phyloP scores from a whole-genome alignment of 2,329 filamentous ascomycete species.

The Pezicula rhizophila region DNA sequence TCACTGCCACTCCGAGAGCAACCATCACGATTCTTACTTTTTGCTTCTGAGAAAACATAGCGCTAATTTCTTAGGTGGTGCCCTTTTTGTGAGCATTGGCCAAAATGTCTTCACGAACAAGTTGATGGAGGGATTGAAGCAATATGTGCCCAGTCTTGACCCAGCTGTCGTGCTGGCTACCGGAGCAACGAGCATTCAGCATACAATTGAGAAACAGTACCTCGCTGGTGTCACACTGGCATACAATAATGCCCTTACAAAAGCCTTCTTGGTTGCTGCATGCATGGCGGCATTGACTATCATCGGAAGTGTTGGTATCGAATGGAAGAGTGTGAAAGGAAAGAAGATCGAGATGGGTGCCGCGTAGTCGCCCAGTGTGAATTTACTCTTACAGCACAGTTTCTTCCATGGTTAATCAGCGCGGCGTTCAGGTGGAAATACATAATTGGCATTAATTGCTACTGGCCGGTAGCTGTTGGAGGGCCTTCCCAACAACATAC shows the following conservation, averaged over 20 bases:
- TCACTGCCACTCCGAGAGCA: no score
- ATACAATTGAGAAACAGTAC: conserved; percentile 42
- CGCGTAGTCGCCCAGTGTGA: conserved; percentile 8
- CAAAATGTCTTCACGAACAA: conserved; percentile 39
- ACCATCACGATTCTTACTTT: no score
- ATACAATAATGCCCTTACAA: conserved; percentile 49
- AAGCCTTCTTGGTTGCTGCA: conserved; percentile 49
- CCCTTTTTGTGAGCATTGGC: conserved; percentile 52
- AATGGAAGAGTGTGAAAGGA: conserved; percentile 49
- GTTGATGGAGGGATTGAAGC: conserved; percentile 28
- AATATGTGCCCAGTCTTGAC: conserved; percentile 36
- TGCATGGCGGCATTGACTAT: conserved; percentile 42
- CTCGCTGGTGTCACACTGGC: conserved; percentile 49
- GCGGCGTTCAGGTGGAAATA: background rate
- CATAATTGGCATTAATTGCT: no score
- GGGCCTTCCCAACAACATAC: no score
- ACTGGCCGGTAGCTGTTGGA: no score
- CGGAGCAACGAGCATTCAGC: conserved; percentile 55
- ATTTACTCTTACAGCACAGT: background rate
- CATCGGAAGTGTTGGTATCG: conserved; percentile 35
- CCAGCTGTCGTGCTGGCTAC: conserved; percentile 36
- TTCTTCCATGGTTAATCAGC: background rate
- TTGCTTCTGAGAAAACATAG: no score
- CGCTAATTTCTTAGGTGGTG: conserved; percentile 34
- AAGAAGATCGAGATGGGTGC: conserved; percentile 26